Base-by-base conservation (phyloP, 2,329 filamentous ascomycete species). In the Fusarium devonianum region DNA sequence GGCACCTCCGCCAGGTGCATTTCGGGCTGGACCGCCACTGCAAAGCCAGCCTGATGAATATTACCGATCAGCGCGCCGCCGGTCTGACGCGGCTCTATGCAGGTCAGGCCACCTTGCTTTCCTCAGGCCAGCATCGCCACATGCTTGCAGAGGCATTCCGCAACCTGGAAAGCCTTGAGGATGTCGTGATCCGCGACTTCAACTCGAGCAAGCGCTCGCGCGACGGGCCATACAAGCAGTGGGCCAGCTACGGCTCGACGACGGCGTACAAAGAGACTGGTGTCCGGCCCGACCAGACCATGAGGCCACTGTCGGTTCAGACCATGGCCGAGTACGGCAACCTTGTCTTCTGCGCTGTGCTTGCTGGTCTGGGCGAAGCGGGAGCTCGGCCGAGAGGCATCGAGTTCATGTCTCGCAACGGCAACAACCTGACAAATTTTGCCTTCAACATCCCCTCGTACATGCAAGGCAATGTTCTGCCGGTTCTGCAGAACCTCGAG, bases 101-200 rank as follows among this genome's bases (percentile, higher is more conserved):
- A 8, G 51, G 63, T 18, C 64, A 64, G 37, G 52, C 58, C 5
- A 61, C 61, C 5, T 57, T 81, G 21, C 48, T 74, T 22, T 58
- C 61, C 12, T 77, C 74, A 1, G 82, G 83, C 0, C 64, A 71
- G 2, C 79, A 81, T 17, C 66, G 74, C 2, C 73, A 78, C 6
- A 75, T 87, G 75, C 75, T 88, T 12, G 70, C 74, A 0, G 74
- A 81, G 22, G 85, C 84, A 2, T 80, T 88, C 41, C 60, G 67
- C 8, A 77, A 80, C 23, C 72, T 89, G 4, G 63, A 67, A 0
- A 81, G 82, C 43, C 75, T 88, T 5, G 69, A 79, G 21, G 80
- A 76, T 0, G 66, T 88, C 11, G 80, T 82, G 17, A 70, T 88
- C 17, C 78, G 85, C 13, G 82, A 88, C 62, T 86, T 81, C 67